Evolutionary conservation across 306 rosid genomes (phyloP), one percentile per base, ranked within the genome.

Genomic region (Gillenia trifoliata): DNA sequence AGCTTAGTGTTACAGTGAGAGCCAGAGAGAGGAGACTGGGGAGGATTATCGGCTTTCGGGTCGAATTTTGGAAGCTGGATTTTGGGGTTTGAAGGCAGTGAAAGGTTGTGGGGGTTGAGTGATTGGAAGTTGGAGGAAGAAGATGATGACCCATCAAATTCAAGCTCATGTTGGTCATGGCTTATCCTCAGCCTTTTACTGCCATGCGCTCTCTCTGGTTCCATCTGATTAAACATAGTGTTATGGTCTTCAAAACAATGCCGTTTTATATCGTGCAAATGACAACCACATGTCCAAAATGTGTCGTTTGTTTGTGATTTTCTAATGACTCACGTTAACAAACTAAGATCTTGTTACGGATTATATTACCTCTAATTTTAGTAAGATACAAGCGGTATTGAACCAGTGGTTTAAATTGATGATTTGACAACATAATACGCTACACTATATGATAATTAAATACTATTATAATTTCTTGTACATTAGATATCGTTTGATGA

Each of bases 11-110:
- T 41, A 73, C 70, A 7, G 92, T 74, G 80, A 93, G 80, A 36
- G 91, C 88, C 29, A 93, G 59, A 74, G 98, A 83, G 40, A 93
- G 82, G 13, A 91, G 80, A 80, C 84, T 85, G 29, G 97, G 91
- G 5, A 85, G 49, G 60, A 87, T 12, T 26, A 67, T 68, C 33
- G 83, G 78, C 30, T 66, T 68, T 71, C 76, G 74, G 66, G 71
- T 75, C 61, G 77, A 71, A 41, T 23, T 74, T 22, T 75, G 78
- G 13, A 73, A 38, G 31, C 74, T 71, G 0, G 87, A n/a, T 82
- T 74, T 85, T 17, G 85, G 84, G 74, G 36, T 75, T 45, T 73
- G 81, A 29, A 67, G 67, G 36, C 71, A 17, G 25, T 55, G 64
- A 23, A 77, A 66, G 49, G 78, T 61, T 82, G 68, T 75, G 13